phyloP scores from a whole-genome alignment of 169 alveolate genomes.

The Haemoproteus tartakovskyi region DNA sequence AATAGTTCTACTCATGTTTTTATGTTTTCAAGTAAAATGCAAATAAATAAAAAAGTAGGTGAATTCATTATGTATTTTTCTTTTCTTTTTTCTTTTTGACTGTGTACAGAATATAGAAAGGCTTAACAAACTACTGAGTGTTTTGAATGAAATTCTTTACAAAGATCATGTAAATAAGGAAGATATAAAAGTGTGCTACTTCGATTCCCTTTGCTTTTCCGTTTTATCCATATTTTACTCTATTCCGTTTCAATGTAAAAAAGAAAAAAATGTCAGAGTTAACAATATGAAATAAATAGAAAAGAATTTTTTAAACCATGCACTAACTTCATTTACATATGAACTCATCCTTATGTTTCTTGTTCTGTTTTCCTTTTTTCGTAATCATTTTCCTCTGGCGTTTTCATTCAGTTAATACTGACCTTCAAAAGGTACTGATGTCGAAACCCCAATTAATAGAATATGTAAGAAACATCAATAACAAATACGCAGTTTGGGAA shows the following conservation, averaged over 20 bases:
- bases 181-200: constrained; percentile 7
- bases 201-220: constrained; percentile 49
- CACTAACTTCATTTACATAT: too few relatives aligned
- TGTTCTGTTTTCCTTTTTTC: background rate
- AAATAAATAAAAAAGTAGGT: too few relatives aligned
- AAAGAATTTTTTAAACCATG: too few relatives aligned
- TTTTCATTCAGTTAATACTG: constrained; percentile 18
- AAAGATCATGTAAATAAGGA: background rate
- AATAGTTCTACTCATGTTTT: too few relatives aligned
- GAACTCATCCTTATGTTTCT: too few relatives aligned
- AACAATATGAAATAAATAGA: too few relatives aligned
- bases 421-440: constrained; percentile 13
- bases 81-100: background rate
- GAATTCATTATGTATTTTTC: too few relatives aligned
- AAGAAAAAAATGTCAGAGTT: background rate
- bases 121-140: constrained; percentile 27
- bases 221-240: constrained; percentile 53
- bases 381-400: background rate
- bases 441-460: constrained; percentile 44
- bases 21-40: too few relatives aligned
- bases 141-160: constrained; percentile 11
- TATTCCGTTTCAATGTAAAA: constrained; percentile 57
- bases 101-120: constrained; percentile 33
- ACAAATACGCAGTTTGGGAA: constrained; percentile 28
- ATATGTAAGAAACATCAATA: constrained; percentile 25